These are phyloP conservation scores for Yamadazyma sp. DNA, from an alignment of 1,139 yeast genomes.

Conservation along the genomic window DNA sequence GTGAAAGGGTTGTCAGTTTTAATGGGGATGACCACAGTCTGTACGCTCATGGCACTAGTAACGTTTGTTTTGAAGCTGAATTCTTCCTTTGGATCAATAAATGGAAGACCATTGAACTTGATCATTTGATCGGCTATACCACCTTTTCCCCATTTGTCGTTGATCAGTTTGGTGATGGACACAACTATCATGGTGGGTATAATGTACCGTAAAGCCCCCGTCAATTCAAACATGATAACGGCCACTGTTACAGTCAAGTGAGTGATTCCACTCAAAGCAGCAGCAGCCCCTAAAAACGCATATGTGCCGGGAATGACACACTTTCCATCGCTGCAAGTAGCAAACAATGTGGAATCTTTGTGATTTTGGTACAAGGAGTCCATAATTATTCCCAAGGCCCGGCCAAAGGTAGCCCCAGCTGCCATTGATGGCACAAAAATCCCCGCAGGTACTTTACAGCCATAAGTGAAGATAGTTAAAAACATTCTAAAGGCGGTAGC, in stretches of 20 bases:
- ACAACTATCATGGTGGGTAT: constrained; percentile 96
- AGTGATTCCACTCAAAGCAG: constrained; percentile 91
- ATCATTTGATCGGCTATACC: constrained; percentile 98
- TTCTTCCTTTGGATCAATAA: constrained; percentile 73
- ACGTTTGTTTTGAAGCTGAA: constrained; percentile 56
- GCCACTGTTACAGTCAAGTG: constrained; percentile 91
- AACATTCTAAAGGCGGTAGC: constrained; percentile 75
- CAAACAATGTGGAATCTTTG: constrained; percentile 45
- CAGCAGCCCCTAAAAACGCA: constrained; percentile 97
- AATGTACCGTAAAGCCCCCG: constrained; percentile 88
- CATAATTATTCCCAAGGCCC: constrained; percentile 74
- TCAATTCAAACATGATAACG: constrained; percentile 91
- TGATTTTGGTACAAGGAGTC: constrained; percentile 51
- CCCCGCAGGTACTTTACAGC: constrained; percentile 92
- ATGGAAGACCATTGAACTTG: constrained; percentile 82
- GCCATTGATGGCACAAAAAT: constrained; percentile 97
- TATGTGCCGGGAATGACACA: constrained; percentile 92
- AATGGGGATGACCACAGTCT: constrained; percentile 50
- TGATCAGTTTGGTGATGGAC: constrained; percentile 79
- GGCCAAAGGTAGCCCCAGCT: constrained; percentile 91
- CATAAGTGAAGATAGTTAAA: constrained; percentile 82
- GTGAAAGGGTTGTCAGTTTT: constrained; percentile 27
- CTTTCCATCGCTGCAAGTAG: constrained; percentile 44
- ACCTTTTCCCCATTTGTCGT: constrained; percentile 71
- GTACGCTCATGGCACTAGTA: constrained; percentile 63